These are phyloP conservation scores for Rubus parviflorus DNA, from an alignment of 306 rosid genomes.

Conservation along the genomic window DNA sequence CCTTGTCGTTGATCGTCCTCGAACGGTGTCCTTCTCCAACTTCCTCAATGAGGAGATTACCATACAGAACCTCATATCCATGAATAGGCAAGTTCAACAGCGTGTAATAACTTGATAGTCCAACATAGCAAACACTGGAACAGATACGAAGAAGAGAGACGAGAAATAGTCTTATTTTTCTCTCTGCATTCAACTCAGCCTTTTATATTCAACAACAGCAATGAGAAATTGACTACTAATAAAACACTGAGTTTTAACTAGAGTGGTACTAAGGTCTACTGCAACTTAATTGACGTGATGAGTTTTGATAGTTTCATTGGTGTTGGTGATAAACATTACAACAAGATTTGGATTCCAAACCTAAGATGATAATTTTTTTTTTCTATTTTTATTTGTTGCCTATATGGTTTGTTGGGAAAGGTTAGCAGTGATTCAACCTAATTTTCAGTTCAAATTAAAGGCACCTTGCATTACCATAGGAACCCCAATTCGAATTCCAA, in stretches of 20 bases:
- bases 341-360: neutral
- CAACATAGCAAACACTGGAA: neutral
- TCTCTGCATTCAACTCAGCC: conserved; percentile 13
- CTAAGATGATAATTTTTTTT: too few relatives aligned
- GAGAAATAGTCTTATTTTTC: neutral
- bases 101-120: neutral
- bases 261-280: neutral
- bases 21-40: neutral
- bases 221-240: neutral
- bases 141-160: neutral
- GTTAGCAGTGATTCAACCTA: too few relatives aligned
- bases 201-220: conserved; percentile 43
- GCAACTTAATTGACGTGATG: neutral
- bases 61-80: neutral
- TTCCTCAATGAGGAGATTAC: neutral
- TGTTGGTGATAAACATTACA: neutral
- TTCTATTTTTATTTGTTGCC: too few relatives aligned
- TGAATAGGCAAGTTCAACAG: neutral
- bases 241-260: neutral
- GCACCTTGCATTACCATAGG: too few relatives aligned
- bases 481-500: too few relatives aligned
- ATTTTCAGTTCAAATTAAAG: too few relatives aligned
- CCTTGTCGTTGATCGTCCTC: neutral
- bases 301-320: neutral
- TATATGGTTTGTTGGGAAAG: too few relatives aligned